A percentile compares a stretch with the other conserved stretches of the same genome.
Evolutionary conservation across 2,329 filamentous ascomycete genomes (phyloP).

Genomic region (Calonectria multiphialidica): DNA sequence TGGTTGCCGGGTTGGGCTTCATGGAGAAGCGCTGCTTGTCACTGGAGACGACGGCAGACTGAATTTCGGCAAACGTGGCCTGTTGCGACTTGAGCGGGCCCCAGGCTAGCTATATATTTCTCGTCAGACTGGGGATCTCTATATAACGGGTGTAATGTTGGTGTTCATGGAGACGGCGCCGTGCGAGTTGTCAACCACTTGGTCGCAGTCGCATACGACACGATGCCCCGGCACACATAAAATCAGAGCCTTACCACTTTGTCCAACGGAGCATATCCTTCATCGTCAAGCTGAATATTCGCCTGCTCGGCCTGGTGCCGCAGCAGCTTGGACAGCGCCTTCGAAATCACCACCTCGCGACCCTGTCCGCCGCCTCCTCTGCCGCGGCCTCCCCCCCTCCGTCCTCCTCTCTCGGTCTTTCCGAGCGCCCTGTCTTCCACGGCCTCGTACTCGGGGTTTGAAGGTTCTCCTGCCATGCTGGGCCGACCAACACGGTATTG

Average conservation of each 20-base stretch:
- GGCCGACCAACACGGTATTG: background rate
- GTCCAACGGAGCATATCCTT: conserved; percentile 70
- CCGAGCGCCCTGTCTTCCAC: conserved; percentile 38
- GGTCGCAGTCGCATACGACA: background rate
- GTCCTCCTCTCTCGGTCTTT: conserved; percentile 37
- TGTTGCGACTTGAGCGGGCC: conserved; percentile 74
- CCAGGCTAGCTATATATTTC: conserved; percentile 62
- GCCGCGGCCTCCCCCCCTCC: conserved; percentile 44
- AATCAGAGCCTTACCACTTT: conserved; percentile 63
- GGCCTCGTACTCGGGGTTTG: conserved; percentile 30
- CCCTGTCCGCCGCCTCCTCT: conserved; percentile 47
- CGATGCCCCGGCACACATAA: background rate
- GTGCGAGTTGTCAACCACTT: background rate
- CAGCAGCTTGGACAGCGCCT: conserved; percentile 65
- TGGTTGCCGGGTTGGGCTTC: conserved; percentile 62
- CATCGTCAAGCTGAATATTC: conserved; percentile 67
- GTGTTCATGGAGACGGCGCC: background rate
- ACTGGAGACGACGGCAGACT: conserved; percentile 76
- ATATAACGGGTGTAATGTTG: background rate
- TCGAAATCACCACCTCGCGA: conserved; percentile 64
- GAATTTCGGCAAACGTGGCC: conserved; percentile 81
- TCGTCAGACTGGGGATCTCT: conserved; percentile 11
- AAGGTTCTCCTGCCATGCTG: conserved; percentile 34
- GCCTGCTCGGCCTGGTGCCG: conserved; percentile 69
- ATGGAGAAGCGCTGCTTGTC: conserved; percentile 94